phyloP scores from a whole-genome alignment of 2,329 filamentous ascomycete genomes.

The Hypoxylon sp. region DNA sequence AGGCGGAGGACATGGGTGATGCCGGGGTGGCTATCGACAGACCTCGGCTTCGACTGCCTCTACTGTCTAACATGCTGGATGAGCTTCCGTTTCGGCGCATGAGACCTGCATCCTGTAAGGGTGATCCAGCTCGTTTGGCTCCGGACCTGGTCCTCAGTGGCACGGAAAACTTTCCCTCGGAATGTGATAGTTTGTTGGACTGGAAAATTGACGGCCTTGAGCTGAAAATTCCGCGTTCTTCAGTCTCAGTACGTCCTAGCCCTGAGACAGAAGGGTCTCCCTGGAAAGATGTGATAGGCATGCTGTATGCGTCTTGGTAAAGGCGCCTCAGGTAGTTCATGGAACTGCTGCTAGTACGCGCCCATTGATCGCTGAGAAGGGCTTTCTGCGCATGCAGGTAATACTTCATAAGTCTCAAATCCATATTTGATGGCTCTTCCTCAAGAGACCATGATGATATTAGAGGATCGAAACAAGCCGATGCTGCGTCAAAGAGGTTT shows the following conservation, averaged over 20 bases:
- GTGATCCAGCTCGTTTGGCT: conserved; percentile 37
- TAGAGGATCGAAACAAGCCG: conserved; percentile 38
- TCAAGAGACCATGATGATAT: conserved; percentile 38
- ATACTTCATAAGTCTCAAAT: conserved; percentile 39
- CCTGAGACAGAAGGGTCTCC: conserved; percentile 8
- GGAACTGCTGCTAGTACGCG: conserved; percentile 20
- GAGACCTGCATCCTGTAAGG: conserved; percentile 24
- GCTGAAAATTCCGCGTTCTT: not conserved
- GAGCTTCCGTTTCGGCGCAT: conserved; percentile 39
- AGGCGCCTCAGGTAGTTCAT: conserved; percentile 30
- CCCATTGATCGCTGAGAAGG: conserved; percentile 28
- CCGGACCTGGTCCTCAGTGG: conserved; percentile 29
- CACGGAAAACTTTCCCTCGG: conserved; percentile 18
- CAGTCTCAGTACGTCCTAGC: conserved; percentile 1
- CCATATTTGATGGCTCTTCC: conserved; percentile 37
- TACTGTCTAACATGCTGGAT: conserved; percentile 34
- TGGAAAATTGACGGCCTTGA: conserved; percentile 12
- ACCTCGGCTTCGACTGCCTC: conserved; percentile 28
- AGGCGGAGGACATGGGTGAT: conserved; percentile 37
- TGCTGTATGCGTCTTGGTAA: conserved; percentile 24
- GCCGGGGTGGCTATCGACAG: conserved; percentile 30
- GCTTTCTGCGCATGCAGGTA: conserved; percentile 38
- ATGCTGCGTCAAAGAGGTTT: conserved; percentile 39
- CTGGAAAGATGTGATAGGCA: not conserved
- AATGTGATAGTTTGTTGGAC: conserved; percentile 5